Evolutionary conservation across 2,329 filamentous ascomycete genomes (phyloP).

Genomic region (Massarina eburnea): DNA sequence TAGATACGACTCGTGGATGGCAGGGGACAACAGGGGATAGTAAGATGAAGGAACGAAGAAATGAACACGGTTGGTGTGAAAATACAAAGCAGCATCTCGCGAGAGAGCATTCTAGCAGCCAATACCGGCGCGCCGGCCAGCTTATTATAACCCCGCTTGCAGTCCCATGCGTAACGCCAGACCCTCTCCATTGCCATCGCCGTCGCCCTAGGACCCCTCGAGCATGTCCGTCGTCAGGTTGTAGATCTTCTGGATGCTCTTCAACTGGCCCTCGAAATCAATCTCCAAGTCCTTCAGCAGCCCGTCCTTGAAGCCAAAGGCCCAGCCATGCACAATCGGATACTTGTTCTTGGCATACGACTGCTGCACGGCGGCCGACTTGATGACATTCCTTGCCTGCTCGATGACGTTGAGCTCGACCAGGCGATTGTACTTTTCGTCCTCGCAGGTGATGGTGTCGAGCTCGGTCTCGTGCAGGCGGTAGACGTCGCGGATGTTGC

Average conservation of each 20-base stretch:
- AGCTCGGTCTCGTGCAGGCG: slow-evolving; percentile 71
- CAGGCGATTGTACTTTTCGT: slow-evolving; percentile 34
- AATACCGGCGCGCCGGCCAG: too few species aligned
- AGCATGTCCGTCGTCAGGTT: slow-evolving; percentile 41
- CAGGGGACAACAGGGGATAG: too few species aligned
- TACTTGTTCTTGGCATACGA: slow-evolving; percentile 64
- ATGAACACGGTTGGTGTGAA: too few species aligned
- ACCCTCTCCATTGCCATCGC: background rate
- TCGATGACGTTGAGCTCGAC: slow-evolving; percentile 44
- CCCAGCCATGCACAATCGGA: slow-evolving; percentile 73
- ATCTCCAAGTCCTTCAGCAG: slow-evolving; percentile 66
- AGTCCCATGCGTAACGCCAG: background rate
- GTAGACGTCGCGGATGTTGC: slow-evolving; percentile 75
- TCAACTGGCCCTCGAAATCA: slow-evolving; percentile 60
- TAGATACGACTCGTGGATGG: too few species aligned
- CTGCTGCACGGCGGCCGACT: slow-evolving; percentile 58
- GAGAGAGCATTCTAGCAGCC: too few species aligned
- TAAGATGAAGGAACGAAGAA: too few species aligned
- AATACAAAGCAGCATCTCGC: too few species aligned
- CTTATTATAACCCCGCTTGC: too few species aligned
- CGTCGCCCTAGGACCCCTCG: slow-evolving; percentile 1
- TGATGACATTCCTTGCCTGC: slow-evolving; percentile 43
- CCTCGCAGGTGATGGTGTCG: slow-evolving; percentile 46
- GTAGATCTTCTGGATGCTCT: slow-evolving; percentile 66
- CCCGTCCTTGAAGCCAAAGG: slow-evolving; percentile 70